phyloP scores from a whole-genome alignment of 208 protist species.

The Spongospora subterranea region DNA sequence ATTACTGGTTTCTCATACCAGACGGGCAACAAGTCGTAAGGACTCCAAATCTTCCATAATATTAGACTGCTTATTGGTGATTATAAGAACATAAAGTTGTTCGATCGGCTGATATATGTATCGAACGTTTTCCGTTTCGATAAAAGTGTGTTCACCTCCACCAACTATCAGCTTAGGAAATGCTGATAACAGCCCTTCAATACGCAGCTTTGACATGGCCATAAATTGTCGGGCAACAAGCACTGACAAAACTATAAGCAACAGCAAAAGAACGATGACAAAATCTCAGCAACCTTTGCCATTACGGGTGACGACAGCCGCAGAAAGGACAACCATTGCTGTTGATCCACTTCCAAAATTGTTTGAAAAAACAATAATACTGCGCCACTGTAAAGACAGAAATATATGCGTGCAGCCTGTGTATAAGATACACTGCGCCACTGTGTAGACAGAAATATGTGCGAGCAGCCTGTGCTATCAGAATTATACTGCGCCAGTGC shows the following conservation, averaged over 20 bases:
- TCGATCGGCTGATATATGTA: constrained; percentile 66
- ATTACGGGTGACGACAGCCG: constrained; percentile 60
- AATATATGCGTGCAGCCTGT: too few species aligned
- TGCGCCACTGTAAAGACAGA: too few species aligned
- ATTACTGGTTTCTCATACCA: constrained; percentile 34
- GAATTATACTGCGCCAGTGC: too few species aligned
- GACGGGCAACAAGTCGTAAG: constrained; percentile 60
- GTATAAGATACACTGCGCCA: too few species aligned
- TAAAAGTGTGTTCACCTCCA: constrained; percentile 64
- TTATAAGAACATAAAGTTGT: constrained; percentile 61
- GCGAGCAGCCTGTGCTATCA: too few species aligned
- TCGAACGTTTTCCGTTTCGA: constrained; percentile 66
- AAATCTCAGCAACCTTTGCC: constrained; percentile 55
- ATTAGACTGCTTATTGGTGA: constrained; percentile 64
- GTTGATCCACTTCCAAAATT: background rate
- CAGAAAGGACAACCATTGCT: constrained; percentile 64
- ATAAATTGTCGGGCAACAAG: constrained; percentile 64
- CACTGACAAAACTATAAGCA: background rate
- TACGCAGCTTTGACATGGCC: constrained; percentile 57
- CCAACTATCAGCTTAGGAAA: constrained; percentile 59
- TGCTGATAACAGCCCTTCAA: constrained; percentile 61
- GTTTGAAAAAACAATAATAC: too few species aligned
- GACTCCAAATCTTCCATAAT: constrained; percentile 68
- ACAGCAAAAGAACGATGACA: background rate
- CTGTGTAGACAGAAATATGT: too few species aligned